Percentiles rank a stretch among this genome's conserved stretches.
phyloP scores from a whole-genome alignment of 1,284 basidiomycete genomes.

The Ganoderma lucidum region DNA sequence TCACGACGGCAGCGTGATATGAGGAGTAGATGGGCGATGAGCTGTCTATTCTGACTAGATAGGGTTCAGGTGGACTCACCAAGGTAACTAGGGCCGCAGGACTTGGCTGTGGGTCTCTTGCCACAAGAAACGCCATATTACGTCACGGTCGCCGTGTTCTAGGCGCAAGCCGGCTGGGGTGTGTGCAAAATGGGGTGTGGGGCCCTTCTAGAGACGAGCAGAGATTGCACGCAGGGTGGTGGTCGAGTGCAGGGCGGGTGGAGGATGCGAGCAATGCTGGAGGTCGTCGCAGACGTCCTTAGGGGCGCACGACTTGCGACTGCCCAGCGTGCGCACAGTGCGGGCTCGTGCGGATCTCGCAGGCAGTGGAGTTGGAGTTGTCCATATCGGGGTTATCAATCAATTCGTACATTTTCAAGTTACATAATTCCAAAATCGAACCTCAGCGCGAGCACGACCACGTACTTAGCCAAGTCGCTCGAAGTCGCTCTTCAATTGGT shows the following conservation, averaged over 20 bases:
- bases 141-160: slow-evolving; percentile 20
- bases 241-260: not conserved
- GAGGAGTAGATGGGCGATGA: not conserved
- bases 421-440: not conserved
- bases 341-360: too few relatives aligned
- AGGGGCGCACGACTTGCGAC: not conserved
- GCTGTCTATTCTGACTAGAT: not conserved
- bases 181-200: not conserved
- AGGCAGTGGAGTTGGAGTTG: not conserved
- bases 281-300: not conserved
- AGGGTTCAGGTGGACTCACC: slow-evolving; percentile 8
- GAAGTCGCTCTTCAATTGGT: too few relatives aligned
- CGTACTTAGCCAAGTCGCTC: too few relatives aligned
- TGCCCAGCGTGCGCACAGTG: not conserved
- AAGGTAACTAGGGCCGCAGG: slow-evolving; percentile 17
- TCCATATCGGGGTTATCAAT: slow-evolving; percentile 11
- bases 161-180: not conserved
- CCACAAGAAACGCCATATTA: slow-evolving; percentile 21
- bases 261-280: not conserved
- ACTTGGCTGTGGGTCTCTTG: slow-evolving; percentile 8
- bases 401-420: not conserved
- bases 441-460: too few relatives aligned
- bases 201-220: not conserved
- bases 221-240: not conserved
- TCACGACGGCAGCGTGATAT: not conserved